Percentiles rank a stretch among this genome's conserved stretches.
Evolutionary conservation across 1,284 basidiomycete genomes (phyloP).

Genomic region (Trametes pubescens): DNA sequence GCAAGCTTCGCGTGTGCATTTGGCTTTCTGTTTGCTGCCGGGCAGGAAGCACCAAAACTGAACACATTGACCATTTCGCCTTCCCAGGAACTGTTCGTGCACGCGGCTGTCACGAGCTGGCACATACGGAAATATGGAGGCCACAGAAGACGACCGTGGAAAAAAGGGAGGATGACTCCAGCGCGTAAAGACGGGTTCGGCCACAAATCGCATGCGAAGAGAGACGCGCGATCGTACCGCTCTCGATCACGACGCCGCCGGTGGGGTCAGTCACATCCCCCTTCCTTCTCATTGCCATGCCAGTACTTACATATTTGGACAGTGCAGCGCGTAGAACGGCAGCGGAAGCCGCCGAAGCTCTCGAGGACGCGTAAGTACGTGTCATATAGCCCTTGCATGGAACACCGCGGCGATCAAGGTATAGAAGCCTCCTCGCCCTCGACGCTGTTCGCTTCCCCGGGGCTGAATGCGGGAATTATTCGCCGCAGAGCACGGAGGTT

Average conservation of each 20-base stretch:
- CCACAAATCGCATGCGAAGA: not conserved
- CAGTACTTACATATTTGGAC: not conserved
- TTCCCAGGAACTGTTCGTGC: not conserved
- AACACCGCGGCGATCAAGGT: slow-evolving; percentile 12
- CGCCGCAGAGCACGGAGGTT: slow-evolving; percentile 8
- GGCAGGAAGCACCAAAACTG: not conserved
- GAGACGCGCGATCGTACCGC: not conserved
- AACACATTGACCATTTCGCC: not conserved
- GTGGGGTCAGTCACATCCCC: not conserved
- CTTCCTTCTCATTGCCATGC: slow-evolving; percentile 1
- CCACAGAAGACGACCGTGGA: not conserved
- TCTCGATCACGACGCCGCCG: not conserved
- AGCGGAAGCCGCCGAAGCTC: not conserved
- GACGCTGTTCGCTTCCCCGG: not conserved
- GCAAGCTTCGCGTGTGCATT: too few relatives aligned
- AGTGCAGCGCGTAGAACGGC: not conserved
- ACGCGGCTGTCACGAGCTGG: not conserved
- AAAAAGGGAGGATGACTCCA: not conserved
- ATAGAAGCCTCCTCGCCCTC: not conserved
- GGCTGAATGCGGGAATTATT: not conserved
- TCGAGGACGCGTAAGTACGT: not conserved
- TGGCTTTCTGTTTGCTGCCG: too few relatives aligned
- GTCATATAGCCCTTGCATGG: slow-evolving; percentile 3
- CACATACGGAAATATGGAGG: not conserved
- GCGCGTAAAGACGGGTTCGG: not conserved